Percentiles rank a stretch among this genome's conserved stretches.
phyloP scores from a whole-genome alignment of 2,329 filamentous ascomycete genomes.

The Exophiala dermatitidis region DNA sequence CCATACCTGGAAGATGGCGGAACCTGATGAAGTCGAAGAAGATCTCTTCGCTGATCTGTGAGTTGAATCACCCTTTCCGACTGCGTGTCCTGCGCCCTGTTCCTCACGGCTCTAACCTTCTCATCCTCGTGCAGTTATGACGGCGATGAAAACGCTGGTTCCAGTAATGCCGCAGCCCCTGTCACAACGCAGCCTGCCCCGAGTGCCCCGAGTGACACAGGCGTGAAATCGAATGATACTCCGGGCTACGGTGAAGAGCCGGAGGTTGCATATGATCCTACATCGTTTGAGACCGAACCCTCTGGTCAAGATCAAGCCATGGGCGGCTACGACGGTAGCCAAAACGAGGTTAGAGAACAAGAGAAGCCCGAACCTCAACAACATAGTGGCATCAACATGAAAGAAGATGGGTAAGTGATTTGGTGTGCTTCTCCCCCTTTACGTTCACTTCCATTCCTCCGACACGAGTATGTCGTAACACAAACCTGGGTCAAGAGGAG shows the following conservation, averaged over 20 bases:
- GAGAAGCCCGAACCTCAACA: slow-evolving; percentile 26
- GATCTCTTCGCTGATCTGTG: slow-evolving; percentile 95
- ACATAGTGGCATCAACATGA: slow-evolving; percentile 60
- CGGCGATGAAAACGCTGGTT: slow-evolving; percentile 51
- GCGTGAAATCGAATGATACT: slow-evolving; percentile 29
- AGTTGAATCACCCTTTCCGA: slow-evolving; percentile 35
- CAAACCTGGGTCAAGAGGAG: slow-evolving; percentile 28
- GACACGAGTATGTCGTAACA: not conserved
- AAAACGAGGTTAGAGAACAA: slow-evolving; percentile 35
- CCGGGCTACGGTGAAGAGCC: slow-evolving; percentile 28
- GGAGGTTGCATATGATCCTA: slow-evolving; percentile 29
- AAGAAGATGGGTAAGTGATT: slow-evolving; percentile 81
- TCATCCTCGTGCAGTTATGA: slow-evolving; percentile 49
- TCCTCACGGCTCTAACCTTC: not conserved
- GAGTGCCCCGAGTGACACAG: slow-evolving; percentile 30
- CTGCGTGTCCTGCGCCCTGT: slow-evolving; percentile 13
- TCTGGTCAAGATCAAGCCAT: slow-evolving; percentile 27
- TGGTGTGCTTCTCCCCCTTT: slow-evolving; percentile 23
- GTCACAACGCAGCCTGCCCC: slow-evolving; percentile 27
- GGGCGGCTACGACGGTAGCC: slow-evolving; percentile 22
- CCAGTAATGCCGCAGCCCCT: slow-evolving; percentile 27
- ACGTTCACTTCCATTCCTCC: slow-evolving; percentile 9
- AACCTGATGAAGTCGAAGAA: slow-evolving; percentile 70
- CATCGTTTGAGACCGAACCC: slow-evolving; percentile 28
- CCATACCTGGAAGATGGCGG: slow-evolving; percentile 13